Base-by-base conservation (phyloP, 805 yeast species). In the Candida sonorensis region DNA sequence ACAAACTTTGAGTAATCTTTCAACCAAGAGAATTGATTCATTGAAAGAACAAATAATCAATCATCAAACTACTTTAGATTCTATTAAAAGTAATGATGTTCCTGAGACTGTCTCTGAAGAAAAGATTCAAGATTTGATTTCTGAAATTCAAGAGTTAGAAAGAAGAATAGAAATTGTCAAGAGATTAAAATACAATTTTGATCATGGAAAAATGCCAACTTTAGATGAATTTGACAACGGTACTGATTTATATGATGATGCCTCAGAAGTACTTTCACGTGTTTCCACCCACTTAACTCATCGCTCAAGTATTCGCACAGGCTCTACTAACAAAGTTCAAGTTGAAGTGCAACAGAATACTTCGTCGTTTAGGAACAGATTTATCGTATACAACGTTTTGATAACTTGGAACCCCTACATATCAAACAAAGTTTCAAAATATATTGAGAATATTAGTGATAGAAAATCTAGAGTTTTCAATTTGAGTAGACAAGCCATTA, bases 321-420 rank as follows among this genome's bases (percentile, higher is more conserved):
- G 53, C 5, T 24, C 37, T 8, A 23, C 20, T 7, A 34, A 40
- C 17, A 30, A 34, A 7, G 21, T 38, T 10, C 37, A 42, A 6
- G 40, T 39, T 5, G 46, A 48, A 68, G 42, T 39, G 4, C 46
- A 50, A 67, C 69, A 57, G 62, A 39, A 38, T 17, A 17, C 42
- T 2, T 53, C 58, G 1, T 44, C 51, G 7, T 56, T 42, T 29
- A 37, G 70, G 38, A 87, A 90, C 49, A 62, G 90, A 31, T 87
- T 81, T 51, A 76, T 81, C 40, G 62, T 87, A 22, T 92, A 86
- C 49, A 77, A 81, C 38, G 67, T 85, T 53, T 72, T 77, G 44
- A 53, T 86, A 44, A 77, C 75, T 42, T 87, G 96, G 95, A 79
- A 82, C 50, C 77, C 82, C 37, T 52, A 61, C 6, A 67, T 78